Base-by-base conservation (phyloP, 768 basidiomycete species). In the Pulveroboletus sp. region DNA sequence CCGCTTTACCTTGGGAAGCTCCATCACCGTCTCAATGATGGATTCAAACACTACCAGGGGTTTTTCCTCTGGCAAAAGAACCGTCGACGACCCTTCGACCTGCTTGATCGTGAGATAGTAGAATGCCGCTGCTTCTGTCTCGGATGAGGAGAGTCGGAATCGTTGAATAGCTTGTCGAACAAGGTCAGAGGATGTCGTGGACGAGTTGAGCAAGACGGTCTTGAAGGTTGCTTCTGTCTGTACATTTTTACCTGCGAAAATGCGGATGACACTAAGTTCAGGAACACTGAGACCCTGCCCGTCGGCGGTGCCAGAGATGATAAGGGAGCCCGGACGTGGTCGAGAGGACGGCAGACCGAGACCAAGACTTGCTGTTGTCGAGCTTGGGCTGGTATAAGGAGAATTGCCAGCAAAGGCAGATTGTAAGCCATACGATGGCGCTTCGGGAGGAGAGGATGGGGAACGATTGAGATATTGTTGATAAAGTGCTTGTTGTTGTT, bases 171-270 rank as follows among this genome's bases (percentile, higher is more conserved):
- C 91, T 71, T 99, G 96, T 49, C 81, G 78, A 44, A 98, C 79
- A 37, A 99, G 81, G 51, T 96, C 95, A 0, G 76, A 71, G 0
- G 91, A 81, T 0, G 86, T 88, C 0, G 95, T 97, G 1, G 83
- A 83, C 5, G 87, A 74, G 60, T 94, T 97, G 49, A 98, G 78
- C 15, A 98, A 71, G 1, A 95, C 96, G 6, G 96, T 98, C 74
- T 98, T 98, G 79, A 99, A 99, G 6, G 95, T 96, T 2, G 93
- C 92, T 59, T 98, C 94, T 0, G 93, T 91, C 65, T 93, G 84
- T 55, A 98, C 65, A 57, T 90, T 78, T 57, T 86, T 83, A 27
- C 95, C 96, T 0, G 95, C 94, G 63, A 99, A 99, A 35, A 99
- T 83, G 24, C 96, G 89, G 44, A 99, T 85, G 54, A 99, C 96